Percentiles rank a stretch among this genome's conserved stretches.
Conservation (phyloP, 176 grass and related monocot species). For the Alloteropsis semialata region DNA sequence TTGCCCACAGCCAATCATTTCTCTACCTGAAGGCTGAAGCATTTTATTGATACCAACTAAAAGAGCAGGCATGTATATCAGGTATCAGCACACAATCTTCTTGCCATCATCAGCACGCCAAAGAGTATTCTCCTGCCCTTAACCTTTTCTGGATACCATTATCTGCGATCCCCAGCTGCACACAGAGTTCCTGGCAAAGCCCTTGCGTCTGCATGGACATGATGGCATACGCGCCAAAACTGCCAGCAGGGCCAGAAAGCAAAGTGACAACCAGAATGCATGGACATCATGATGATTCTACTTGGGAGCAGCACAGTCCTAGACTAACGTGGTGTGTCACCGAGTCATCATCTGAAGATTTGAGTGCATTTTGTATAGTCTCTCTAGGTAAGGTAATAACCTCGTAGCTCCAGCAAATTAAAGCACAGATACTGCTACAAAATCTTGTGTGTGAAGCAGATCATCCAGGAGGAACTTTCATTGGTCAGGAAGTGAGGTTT, state of each 20-base stretch:
- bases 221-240: slow-evolving; percentile 30
- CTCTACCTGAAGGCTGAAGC: neutral
- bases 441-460: too few species aligned
- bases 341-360: neutral
- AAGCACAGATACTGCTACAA: neutral
- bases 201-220: slow-evolving; percentile 23
- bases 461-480: too few species aligned
- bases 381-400: neutral
- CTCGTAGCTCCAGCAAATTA: slow-evolving; percentile 13
- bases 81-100: slow-evolving; percentile 15
- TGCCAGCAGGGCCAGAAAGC: slow-evolving; percentile 45
- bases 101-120: slow-evolving; percentile 2
- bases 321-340: slow-evolving; percentile 14
- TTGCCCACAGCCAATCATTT: neutral
- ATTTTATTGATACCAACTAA: neutral
- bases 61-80: neutral
- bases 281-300: slow-evolving; percentile 23
- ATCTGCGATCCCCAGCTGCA: slow-evolving; percentile 21
- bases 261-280: slow-evolving; percentile 30
- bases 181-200: slow-evolving; percentile 15
- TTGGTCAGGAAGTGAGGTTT: too few species aligned
- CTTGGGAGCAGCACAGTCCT: slow-evolving; percentile 3
- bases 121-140: slow-evolving; percentile 6
- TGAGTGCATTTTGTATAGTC: neutral
- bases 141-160: slow-evolving; percentile 33